Conservation (phyloP, 805 yeast species). For the Ogataea thermomethanolica region DNA sequence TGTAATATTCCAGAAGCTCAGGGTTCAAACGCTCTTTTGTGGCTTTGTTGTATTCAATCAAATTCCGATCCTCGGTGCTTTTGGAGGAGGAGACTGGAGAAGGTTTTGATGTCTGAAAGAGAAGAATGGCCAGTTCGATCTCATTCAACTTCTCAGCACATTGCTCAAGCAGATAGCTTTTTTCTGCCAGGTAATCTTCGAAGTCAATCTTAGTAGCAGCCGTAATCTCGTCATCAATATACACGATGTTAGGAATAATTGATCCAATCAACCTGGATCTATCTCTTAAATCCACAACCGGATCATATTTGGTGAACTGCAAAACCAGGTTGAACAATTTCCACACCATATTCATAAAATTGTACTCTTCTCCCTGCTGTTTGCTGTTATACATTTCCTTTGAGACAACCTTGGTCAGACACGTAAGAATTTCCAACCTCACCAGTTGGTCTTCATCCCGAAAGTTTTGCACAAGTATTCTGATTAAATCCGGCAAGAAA, state of each 20-base stretch:
- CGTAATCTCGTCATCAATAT: slow-evolving; percentile 31
- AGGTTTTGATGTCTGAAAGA: slow-evolving; percentile 30
- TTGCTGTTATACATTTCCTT: slow-evolving; percentile 46
- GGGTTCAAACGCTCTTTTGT: slow-evolving; percentile 20
- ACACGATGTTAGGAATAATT: slow-evolving; percentile 44
- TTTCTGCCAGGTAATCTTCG: slow-evolving; percentile 15
- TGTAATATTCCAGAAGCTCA: slow-evolving; percentile 26
- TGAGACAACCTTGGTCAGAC: slow-evolving; percentile 71
- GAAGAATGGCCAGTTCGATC: slow-evolving; percentile 28
- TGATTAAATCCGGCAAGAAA: slow-evolving; percentile 72
- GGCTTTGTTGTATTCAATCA: slow-evolving; percentile 14
- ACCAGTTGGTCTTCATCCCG: slow-evolving; percentile 53
- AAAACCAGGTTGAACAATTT: slow-evolving; percentile 60
- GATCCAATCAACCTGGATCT: slow-evolving; percentile 72
- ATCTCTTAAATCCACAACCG: slow-evolving; percentile 74
- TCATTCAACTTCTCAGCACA: slow-evolving; percentile 23
- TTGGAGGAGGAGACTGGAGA: slow-evolving; percentile 14
- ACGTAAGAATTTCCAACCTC: slow-evolving; percentile 64
- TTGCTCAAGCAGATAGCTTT: slow-evolving; percentile 9
- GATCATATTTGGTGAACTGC: slow-evolving; percentile 69
- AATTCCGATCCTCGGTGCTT: background rate
- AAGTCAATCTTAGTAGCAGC: slow-evolving; percentile 20
- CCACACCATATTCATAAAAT: slow-evolving; percentile 36
- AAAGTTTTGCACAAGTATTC: slow-evolving; percentile 53
- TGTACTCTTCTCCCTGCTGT: slow-evolving; percentile 27